These are phyloP conservation scores for Fraxinus pennsylvanica DNA, from an alignment of 257 asterid genomes.

Conservation along the genomic window DNA sequence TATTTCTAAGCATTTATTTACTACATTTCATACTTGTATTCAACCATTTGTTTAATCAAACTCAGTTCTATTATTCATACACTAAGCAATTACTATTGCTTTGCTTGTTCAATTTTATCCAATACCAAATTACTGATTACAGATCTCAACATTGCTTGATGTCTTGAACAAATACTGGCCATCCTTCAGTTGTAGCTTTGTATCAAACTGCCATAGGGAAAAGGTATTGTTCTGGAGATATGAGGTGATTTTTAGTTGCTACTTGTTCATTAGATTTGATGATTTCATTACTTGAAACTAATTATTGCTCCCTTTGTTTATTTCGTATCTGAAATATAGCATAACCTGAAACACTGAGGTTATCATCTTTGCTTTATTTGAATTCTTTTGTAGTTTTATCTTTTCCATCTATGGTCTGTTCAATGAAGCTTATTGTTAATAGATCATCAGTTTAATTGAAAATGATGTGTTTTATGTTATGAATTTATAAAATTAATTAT, in stretches of 20 bases:
- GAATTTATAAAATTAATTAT: background rate
- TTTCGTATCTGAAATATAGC: constrained; percentile 49
- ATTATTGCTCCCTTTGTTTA: constrained; percentile 37
- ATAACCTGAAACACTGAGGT: constrained; percentile 19
- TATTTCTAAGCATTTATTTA: no score
- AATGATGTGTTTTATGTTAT: constrained; percentile 17
- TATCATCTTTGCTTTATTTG: constrained; percentile 25
- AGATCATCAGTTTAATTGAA: constrained; percentile 19
- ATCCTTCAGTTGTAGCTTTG: constrained; percentile 55
- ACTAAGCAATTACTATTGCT: no score
- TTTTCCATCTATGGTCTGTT: constrained; percentile 15
- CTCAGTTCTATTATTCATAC: no score
- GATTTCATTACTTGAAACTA: constrained; percentile 39
- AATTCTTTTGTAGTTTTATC: constrained; percentile 22
- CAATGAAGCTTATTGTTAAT: constrained; percentile 18
- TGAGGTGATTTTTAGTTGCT: constrained; percentile 57
- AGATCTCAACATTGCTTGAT: constrained; percentile 59
- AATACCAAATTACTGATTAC: no score
- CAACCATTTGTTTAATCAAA: no score
- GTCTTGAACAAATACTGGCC: constrained; percentile 78
- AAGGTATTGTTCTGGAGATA: constrained; percentile 91
- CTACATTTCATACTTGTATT: no score
- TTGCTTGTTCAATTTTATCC: no score
- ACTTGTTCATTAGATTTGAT: constrained; percentile 12
- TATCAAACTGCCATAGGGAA: constrained; percentile 73